phyloP scores from a whole-genome alignment of 768 basidiomycete species.

The Macrolepiota albuminosa region DNA sequence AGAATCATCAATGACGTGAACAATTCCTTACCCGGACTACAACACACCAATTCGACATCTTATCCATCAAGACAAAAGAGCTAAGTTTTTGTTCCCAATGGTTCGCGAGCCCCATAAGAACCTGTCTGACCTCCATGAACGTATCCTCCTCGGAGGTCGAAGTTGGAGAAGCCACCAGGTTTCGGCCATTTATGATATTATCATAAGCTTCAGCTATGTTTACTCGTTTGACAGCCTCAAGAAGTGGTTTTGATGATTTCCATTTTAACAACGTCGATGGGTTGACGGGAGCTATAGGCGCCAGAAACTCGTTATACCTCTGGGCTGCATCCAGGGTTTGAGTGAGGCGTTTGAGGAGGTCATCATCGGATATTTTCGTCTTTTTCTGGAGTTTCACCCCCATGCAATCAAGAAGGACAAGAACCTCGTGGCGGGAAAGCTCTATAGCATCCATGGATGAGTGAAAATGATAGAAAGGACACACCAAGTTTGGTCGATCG shows the following conservation, averaged over 20 bases:
- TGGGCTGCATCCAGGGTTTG: constrained; percentile 24
- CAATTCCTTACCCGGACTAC: constrained; percentile 17
- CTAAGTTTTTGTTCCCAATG: constrained; percentile 14
- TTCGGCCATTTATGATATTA: constrained; percentile 5
- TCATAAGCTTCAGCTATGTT: constrained; percentile 17
- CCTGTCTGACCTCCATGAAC: constrained; percentile 24
- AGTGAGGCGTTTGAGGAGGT: constrained; percentile 18
- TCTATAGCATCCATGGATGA: constrained; percentile 6
- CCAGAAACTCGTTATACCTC: constrained; percentile 16
- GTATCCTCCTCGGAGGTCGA: constrained; percentile 22
- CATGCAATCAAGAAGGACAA: constrained; percentile 21
- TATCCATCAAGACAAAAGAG: constrained; percentile 18
- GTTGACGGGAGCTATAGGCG: constrained; percentile 6
- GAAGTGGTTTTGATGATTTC: constrained; percentile 13
- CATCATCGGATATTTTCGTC: constrained; percentile 23
- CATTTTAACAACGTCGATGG: constrained; percentile 13
- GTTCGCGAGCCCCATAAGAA: constrained; percentile 17
- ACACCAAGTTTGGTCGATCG: background rate
- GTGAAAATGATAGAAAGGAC: background rate
- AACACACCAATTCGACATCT: constrained; percentile 18
- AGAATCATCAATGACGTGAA: background rate
- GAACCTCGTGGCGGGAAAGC: constrained; percentile 9
- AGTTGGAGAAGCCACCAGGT: constrained; percentile 7
- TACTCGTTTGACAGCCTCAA: constrained; percentile 14
- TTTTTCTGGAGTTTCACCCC: constrained; percentile 21